Evolutionary conservation across 129 eudicot genomes (phyloP), one percentile per base, ranked within the genome.

Genomic region (Logfia minima): DNA sequence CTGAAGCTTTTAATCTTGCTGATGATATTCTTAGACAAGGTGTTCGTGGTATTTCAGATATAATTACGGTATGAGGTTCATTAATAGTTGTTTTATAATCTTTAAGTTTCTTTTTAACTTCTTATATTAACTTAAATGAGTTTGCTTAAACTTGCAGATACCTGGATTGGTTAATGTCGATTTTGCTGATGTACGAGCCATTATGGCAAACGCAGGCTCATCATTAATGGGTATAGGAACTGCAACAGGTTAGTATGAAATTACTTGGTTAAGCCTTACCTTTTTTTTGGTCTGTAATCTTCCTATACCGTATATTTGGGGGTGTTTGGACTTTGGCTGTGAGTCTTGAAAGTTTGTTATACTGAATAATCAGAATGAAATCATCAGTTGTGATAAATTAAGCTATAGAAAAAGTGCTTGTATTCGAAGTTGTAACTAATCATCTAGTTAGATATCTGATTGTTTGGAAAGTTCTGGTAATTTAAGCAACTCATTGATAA

Each of bases 11-110:
- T 69, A 95, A 88, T 79, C 88, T 86, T 35, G 99, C 97, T 58
- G 99, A 95, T 89, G 99, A 91, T 85, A 89, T 91, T 80, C 97
- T 95, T 71, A 83, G 96, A 66, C 99, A 91, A 86, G 99, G 96
- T 78, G 96, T 95, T 77, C 97, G 97, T 75, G 99, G 99, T 31
- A 89, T 95, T 55, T 95, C 97, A 52, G 99, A 95, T 53, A 95
- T 95, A 75, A 89, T 95, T 68, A 95, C 92, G 88, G 99, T 95
- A 91, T 13, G 31, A 21, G 26, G 35, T 21, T 24, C 18, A 8
- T 69, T 8, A 19, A 32, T 37, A 43, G 11, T 11, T 75, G 3
- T 53, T 51, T 64, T 64, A 4, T 11, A 3, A 18, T 37, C 7
- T 21, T 24, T 52, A 21, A 68, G 72, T 68, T 39, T 41, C 48